Base-by-base conservation (phyloP, 2,329 filamentous ascomycete species). In the Fusarium poae region DNA sequence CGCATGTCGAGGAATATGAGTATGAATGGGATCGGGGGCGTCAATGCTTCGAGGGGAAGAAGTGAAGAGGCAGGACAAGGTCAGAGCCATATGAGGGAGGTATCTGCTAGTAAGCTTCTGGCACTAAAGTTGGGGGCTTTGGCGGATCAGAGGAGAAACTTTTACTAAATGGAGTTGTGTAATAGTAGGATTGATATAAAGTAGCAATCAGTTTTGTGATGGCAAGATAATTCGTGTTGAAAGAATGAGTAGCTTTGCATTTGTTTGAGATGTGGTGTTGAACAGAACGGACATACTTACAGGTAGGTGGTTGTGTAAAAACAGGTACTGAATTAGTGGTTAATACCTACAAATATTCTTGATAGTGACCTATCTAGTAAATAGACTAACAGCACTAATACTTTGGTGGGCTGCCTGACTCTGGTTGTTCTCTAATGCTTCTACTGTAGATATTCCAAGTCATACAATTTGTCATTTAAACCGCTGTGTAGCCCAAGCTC, bases 61-160 rank as follows among this genome's bases (percentile, higher is more conserved):
- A 50, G 56, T 2, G 25, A 61, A 0, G 51, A 71, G 0, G 4
- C 12, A 7, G 43, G 25, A 6, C 43, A 45, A 15, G 43, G 18
- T 8, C 61, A 61, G 0, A n/a, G 29, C 0, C 29, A 57, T 7
- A 10, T 40, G 1, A 68, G 58, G 18, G 70, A 60, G 3, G 58
- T 40, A 2, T 68, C 70, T 3, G 58, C 65, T 1, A 65, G 57
- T 2, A 67, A 43, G 30, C 18, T 72, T 7, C 18, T 72, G 37
- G 53, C 65, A 0, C 70, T 72, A 20, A 72, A 72, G 54, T 21
- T 72, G n/a, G 58, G 70, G n/a, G 65, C 56, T 18, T 37, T 72
- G 20, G 55, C 58, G 0, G 61, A 64, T 1, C 57, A 69, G 16
- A 62, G 58, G 3, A 50, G 34, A 6, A 50, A 15, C 4, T 50